phyloP scores from a whole-genome alignment of 768 basidiomycete species.

The Pulveroboletus sp. region DNA sequence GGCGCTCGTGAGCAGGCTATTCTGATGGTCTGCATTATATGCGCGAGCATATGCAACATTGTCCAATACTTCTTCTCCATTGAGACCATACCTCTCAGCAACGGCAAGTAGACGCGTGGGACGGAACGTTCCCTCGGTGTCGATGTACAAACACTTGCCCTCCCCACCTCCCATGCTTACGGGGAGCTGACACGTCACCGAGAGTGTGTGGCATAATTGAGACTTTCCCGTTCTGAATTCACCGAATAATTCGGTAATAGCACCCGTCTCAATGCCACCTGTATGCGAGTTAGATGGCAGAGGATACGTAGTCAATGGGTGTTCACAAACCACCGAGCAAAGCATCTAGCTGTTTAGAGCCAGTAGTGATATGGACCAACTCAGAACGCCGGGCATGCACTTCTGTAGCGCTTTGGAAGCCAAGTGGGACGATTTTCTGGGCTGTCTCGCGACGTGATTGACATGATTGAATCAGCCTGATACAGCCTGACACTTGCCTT shows the following conservation, averaged over 20 bases:
- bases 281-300: conserved; percentile 14
- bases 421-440: conserved; percentile 93
- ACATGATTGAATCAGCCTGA: not conserved
- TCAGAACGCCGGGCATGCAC: conserved; percentile 94
- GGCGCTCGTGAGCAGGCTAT: conserved; percentile 83
- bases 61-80: conserved; percentile 96
- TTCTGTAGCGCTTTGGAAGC: conserved; percentile 97
- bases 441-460: conserved; percentile 45
- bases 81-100: conserved; percentile 94
- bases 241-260: conserved; percentile 97
- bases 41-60: conserved; percentile 98
- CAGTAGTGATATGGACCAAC: conserved; percentile 94
- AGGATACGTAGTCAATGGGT: not conserved
- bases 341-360: conserved; percentile 93
- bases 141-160: conserved; percentile 98
- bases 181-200: conserved; percentile 96
- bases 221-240: conserved; percentile 99
- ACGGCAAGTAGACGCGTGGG: conserved; percentile 92
- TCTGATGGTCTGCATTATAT: conserved; percentile 98
- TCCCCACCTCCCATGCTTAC: conserved; percentile 98
- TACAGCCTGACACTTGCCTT: conserved; percentile 55
- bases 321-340: conserved; percentile 75
- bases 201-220: conserved; percentile 96
- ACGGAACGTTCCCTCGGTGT: conserved; percentile 98
- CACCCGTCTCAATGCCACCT: conserved; percentile 98